Percentiles rank a stretch among this genome's conserved stretches.
Evolutionary conservation across 106 monocot species (phyloP).

Genomic region (Dioscorea dumetorum): DNA sequence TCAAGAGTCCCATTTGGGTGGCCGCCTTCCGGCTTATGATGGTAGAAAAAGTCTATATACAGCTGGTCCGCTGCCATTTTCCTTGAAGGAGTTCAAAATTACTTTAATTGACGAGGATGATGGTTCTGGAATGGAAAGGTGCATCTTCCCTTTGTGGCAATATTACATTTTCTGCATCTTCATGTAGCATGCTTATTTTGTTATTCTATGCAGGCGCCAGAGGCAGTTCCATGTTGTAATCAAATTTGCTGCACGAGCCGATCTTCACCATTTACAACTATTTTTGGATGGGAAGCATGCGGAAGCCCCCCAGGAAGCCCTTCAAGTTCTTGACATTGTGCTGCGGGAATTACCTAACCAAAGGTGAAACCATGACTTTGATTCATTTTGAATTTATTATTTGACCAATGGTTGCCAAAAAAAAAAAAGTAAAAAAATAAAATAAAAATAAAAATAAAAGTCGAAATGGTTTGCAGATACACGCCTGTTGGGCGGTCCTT

Average conservation of each 20-base stretch:
- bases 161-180: neutral
- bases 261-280: constrained; percentile 66
- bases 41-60: constrained; percentile 91
- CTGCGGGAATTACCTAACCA: constrained; percentile 59
- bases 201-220: constrained; percentile 29
- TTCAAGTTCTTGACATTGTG: constrained; percentile 85
- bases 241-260: constrained; percentile 69
- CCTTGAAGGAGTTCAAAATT: constrained; percentile 54
- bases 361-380: constrained; percentile 16
- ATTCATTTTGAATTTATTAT: too few relatives aligned
- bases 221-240: constrained; percentile 56
- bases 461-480: constrained; percentile 32
- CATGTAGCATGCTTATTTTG: neutral
- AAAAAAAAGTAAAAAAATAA: too few relatives aligned
- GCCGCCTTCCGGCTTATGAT: constrained; percentile 91
- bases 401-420: too few relatives aligned
- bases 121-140: constrained; percentile 41
- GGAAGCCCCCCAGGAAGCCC: constrained; percentile 86
- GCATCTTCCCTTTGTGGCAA: too few relatives aligned
- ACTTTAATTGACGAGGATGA: constrained; percentile 70
- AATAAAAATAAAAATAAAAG: neutral
- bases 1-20: constrained; percentile 54
- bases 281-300: constrained; percentile 68
- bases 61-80: constrained; percentile 78
- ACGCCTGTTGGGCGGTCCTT: constrained; percentile 77